Evolutionary conservation across 495 filamentous ascomycete species (phyloP).

Genomic region (Aspergillus heteromorphus): DNA sequence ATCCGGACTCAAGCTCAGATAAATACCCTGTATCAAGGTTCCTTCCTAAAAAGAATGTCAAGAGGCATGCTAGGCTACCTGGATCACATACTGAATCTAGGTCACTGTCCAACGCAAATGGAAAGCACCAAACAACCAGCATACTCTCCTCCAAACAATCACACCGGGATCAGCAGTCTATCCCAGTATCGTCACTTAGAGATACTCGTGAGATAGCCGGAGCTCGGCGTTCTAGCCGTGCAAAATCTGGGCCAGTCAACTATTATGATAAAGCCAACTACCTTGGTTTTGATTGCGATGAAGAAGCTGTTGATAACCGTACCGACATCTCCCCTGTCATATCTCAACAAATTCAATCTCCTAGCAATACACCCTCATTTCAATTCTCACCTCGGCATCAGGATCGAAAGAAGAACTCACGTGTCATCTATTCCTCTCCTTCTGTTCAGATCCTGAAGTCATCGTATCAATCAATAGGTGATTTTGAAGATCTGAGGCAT

Average conservation of each 20-base stretch:
- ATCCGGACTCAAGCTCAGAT: not conserved
- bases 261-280: constrained; percentile 18
- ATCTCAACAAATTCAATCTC: not conserved
- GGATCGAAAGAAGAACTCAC: not conserved
- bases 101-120: not conserved
- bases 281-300: constrained; percentile 9
- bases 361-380: not conserved
- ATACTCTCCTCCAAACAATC: not conserved
- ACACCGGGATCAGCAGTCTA: not conserved
- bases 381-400: not conserved
- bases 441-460: constrained; percentile 9
- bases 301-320: not conserved
- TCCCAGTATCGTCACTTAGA: not conserved
- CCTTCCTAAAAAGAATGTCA: not conserved
- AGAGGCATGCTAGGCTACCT: not conserved
- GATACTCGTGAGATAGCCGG: not conserved
- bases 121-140: not conserved
- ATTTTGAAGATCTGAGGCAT: constrained; percentile 5
- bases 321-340: not conserved
- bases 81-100: not conserved
- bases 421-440: constrained; percentile 4
- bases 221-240: constrained; percentile 21
- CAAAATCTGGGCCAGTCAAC: constrained; percentile 18
- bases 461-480: constrained; percentile 2
- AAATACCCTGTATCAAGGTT: not conserved